Evolutionary conservation across 352 stramenopile species (phyloP).

Genomic region (Thalassiosira pacifica): DNA sequence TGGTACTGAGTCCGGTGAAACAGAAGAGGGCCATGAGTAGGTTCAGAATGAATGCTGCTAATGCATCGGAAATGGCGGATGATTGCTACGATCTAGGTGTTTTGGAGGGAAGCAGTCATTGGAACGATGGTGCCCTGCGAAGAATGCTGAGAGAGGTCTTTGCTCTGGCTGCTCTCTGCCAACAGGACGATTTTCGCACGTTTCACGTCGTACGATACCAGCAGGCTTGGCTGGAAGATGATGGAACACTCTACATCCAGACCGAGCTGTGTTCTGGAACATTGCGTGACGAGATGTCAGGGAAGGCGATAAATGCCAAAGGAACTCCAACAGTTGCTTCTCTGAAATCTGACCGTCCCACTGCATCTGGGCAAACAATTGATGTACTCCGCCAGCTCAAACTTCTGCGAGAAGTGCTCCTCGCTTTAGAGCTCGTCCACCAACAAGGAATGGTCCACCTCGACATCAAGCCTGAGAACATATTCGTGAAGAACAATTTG

Average conservation of each 20-base stretch:
- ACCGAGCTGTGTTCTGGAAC: conserved; percentile 91
- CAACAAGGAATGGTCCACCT: conserved; percentile 90
- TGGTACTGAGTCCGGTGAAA: conserved; percentile 12
- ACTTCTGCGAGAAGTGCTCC: conserved; percentile 72
- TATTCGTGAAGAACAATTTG: conserved; percentile 77
- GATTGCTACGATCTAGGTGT: neutral
- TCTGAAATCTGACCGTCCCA: conserved; percentile 73
- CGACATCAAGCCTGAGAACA: conserved; percentile 90
- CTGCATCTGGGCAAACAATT: conserved; percentile 36
- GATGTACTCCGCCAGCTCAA: conserved; percentile 61
- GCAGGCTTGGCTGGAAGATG: conserved; percentile 90
- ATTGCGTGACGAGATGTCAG: conserved; percentile 85
- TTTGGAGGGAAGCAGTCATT: conserved; percentile 43
- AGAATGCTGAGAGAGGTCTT: conserved; percentile 88
- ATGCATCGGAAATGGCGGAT: neutral
- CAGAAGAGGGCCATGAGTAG: conserved; percentile 35
- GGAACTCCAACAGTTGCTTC: conserved; percentile 87
- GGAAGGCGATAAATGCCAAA: conserved; percentile 51
- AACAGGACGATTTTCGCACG: conserved; percentile 46
- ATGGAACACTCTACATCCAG: conserved; percentile 89
- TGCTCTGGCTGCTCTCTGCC: conserved; percentile 66
- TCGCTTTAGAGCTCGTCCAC: conserved; percentile 88
- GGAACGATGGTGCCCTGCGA: conserved; percentile 60
- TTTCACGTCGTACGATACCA: conserved; percentile 91
- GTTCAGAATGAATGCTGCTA: neutral